phyloP scores from a whole-genome alignment of 1,139 yeast genomes.

The Kurtzmaniella quercitrusa region DNA sequence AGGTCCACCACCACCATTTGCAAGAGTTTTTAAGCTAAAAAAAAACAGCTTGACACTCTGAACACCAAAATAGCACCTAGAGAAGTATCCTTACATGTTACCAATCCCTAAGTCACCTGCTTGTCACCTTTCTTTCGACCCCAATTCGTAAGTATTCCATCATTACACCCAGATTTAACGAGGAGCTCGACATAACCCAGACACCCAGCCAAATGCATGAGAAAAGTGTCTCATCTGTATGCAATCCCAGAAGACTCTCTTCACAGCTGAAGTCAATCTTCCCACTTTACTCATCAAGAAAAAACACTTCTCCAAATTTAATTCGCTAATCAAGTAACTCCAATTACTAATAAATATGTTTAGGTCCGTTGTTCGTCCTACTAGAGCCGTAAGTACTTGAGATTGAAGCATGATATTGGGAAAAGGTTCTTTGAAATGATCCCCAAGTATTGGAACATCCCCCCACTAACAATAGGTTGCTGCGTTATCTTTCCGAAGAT shows the following conservation, averaged over 20 bases:
- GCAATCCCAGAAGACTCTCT: not conserved
- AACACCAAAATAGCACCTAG: too few species aligned
- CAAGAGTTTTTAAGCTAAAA: too few species aligned
- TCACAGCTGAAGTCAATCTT: too few species aligned
- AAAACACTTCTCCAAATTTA: not conserved
- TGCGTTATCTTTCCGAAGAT: constrained; percentile 30
- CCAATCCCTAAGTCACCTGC: too few species aligned
- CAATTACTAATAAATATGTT: not conserved
- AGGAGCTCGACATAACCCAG: too few species aligned
- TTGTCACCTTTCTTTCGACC: too few species aligned
- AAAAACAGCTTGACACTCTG: too few species aligned
- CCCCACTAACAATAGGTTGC: not conserved
- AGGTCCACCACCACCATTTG: too few species aligned
- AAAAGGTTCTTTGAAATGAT: not conserved
- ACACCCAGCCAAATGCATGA: too few species aligned
- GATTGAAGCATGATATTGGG: not conserved
- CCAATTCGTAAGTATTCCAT: too few species aligned
- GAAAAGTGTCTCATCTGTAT: not conserved
- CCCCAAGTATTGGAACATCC: constrained; percentile 4
- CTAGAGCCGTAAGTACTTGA: not conserved
- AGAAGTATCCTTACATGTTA: too few species aligned
- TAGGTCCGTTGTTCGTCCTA: not conserved
- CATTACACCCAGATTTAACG: too few species aligned
- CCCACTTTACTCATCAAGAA: not conserved
- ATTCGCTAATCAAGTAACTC: not conserved